These are phyloP conservation scores for Glomus cerebriforme DNA, from an alignment of 192 early-diverging fungal species.

Conservation along the genomic window DNA sequence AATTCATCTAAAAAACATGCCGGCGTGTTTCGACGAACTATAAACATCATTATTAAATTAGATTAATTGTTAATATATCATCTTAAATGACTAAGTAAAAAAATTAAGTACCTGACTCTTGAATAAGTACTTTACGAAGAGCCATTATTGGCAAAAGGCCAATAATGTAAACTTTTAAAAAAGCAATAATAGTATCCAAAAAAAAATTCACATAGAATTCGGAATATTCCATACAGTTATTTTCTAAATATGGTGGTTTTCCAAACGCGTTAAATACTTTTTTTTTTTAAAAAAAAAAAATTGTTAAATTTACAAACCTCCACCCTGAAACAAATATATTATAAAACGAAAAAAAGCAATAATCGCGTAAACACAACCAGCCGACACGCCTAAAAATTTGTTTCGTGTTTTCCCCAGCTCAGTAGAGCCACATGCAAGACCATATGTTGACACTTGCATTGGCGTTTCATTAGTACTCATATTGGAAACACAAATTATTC, in stretches of 20 bases:
- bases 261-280: neutral
- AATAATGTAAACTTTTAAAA: slow-evolving; percentile 3
- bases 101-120: slow-evolving; percentile 6
- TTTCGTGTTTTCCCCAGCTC: neutral
- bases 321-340: neutral
- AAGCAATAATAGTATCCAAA: neutral
- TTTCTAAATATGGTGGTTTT: neutral
- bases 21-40: slow-evolving; percentile 11
- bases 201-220: neutral
- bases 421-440: neutral
- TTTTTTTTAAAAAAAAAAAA: too few species aligned
- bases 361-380: neutral
- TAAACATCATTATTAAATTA: neutral
- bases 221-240: neutral
- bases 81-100: neutral
- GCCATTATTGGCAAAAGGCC: slow-evolving; percentile 2
- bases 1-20: neutral
- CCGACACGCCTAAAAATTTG: neutral
- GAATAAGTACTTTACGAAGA: slow-evolving; percentile 3
- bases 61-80: neutral
- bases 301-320: neutral
- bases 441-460: neutral
- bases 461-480: neutral
- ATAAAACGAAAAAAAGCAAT: neutral
- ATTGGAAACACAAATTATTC: neutral